These are phyloP conservation scores for Daedaleopsis nitida DNA, from an alignment of 768 basidiomycete genomes.

Conservation along the genomic window DNA sequence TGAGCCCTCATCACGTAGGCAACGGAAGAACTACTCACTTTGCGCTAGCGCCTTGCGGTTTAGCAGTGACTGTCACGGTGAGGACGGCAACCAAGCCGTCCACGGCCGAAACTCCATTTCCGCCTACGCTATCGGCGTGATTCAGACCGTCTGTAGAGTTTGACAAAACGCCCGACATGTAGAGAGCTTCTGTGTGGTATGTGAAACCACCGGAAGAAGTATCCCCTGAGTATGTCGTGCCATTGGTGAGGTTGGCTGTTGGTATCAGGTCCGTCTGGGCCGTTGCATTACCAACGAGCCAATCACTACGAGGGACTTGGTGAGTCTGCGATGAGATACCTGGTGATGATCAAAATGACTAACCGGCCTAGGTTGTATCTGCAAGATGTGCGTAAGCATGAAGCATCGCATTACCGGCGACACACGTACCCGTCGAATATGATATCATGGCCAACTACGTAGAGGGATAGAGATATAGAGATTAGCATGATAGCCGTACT, in stretches of 20 bases:
- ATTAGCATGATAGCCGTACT: background rate
- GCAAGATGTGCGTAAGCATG: slow-evolving; percentile 1
- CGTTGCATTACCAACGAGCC: slow-evolving; percentile 84
- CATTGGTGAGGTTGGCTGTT: slow-evolving; percentile 53
- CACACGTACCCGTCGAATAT: slow-evolving; percentile 60
- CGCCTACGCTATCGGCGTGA: slow-evolving; percentile 57
- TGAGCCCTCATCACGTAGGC: background rate
- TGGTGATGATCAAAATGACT: slow-evolving; percentile 16
- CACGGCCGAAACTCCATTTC: slow-evolving; percentile 56
- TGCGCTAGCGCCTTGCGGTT: slow-evolving; percentile 30
- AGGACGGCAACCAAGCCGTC: slow-evolving; percentile 86
- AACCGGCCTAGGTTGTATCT: slow-evolving; percentile 78
- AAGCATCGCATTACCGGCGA: background rate
- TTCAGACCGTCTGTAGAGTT: slow-evolving; percentile 74
- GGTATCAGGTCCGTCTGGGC: slow-evolving; percentile 42
- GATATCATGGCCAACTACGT: slow-evolving; percentile 66
- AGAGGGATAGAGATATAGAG: background rate
- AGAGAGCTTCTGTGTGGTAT: slow-evolving; percentile 69
- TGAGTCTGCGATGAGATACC: background rate
- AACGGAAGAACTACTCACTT: slow-evolving; percentile 16
- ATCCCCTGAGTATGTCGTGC: slow-evolving; percentile 59
- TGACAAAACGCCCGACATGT: slow-evolving; percentile 68
- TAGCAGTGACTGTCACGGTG: slow-evolving; percentile 62
- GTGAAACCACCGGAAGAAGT: slow-evolving; percentile 69
- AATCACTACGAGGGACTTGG: slow-evolving; percentile 52